A percentile compares a stretch with the other conserved stretches of the same genome.
These are phyloP conservation scores for Thuidium tamariscinum DNA, from an alignment of 225 moss, liverwort and hornwort species.

Conservation along the genomic window DNA sequence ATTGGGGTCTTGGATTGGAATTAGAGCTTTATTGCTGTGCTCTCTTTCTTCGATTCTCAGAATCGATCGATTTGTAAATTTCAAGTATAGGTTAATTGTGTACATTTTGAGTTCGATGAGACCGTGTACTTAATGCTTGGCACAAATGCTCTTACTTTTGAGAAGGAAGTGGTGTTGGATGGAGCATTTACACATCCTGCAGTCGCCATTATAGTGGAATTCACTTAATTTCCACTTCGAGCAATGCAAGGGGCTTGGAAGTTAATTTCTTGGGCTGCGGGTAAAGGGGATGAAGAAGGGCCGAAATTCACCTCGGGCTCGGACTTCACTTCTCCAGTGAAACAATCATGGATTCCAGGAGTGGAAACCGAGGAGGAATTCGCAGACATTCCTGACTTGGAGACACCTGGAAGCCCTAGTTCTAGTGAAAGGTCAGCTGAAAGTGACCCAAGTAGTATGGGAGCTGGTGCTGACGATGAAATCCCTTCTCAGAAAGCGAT, in stretches of 20 bases:
- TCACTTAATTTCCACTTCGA: neutral
- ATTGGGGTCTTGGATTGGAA: neutral
- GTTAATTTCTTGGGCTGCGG: constrained; percentile 35
- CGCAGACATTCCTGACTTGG: constrained; percentile 4
- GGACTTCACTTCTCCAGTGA: constrained; percentile 24
- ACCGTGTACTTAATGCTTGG: neutral
- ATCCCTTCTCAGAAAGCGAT: neutral
- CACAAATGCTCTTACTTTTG: neutral
- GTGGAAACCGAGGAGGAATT: constrained; percentile 20
- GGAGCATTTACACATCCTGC: neutral
- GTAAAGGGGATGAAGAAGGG: constrained; percentile 21
- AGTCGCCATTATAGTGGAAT: neutral
- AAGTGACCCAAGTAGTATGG: neutral
- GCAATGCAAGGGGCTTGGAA: constrained; percentile 57
- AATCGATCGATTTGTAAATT: neutral
- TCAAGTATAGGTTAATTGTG: neutral
- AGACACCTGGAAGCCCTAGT: constrained; percentile 1
- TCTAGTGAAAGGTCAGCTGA: neutral
- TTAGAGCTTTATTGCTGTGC: neutral
- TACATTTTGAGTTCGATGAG: neutral
- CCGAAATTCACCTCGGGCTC: neutral
- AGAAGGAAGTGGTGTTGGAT: neutral
- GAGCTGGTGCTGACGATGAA: constrained; percentile 6
- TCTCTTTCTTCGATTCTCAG: constrained; percentile 8
- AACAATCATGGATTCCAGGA: constrained; percentile 24